Conservation (phyloP, 1,139 yeast genomes). For the Yamadazyma atlantica region DNA sequence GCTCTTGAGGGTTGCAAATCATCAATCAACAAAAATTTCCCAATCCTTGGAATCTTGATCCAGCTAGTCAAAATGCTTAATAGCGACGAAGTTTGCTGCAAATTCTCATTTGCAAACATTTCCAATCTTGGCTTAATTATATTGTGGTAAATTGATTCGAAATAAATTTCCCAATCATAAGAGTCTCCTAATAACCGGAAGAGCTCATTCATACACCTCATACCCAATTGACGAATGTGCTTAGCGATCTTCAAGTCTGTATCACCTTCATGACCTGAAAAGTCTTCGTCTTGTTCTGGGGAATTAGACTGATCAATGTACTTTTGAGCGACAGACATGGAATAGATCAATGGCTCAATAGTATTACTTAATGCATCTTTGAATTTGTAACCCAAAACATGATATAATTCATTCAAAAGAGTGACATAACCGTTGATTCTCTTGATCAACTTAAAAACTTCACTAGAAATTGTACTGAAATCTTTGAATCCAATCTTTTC, state of each 20-base stretch:
- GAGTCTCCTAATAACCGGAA: slow-evolving; percentile 49
- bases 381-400: slow-evolving; percentile 61
- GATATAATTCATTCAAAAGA: slow-evolving; percentile 62
- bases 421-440: slow-evolving; percentile 71
- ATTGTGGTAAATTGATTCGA: slow-evolving; percentile 48
- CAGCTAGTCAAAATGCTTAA: slow-evolving; percentile 67
- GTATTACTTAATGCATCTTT: slow-evolving; percentile 50
- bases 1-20: slow-evolving; percentile 56
- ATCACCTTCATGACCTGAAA: slow-evolving; percentile 19
- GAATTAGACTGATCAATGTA: slow-evolving; percentile 24
- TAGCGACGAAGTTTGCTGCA: slow-evolving; percentile 80
- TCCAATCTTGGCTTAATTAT: slow-evolving; percentile 67
- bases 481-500: slow-evolving; percentile 48
- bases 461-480: slow-evolving; percentile 28
- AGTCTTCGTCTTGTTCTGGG: slow-evolving; percentile 1
- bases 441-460: slow-evolving; percentile 34
- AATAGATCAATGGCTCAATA: slow-evolving; percentile 59
- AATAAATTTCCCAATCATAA: slow-evolving; percentile 58
- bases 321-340: slow-evolving; percentile 56
- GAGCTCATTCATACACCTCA: slow-evolving; percentile 54
- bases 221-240: slow-evolving; percentile 58
- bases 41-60: slow-evolving; percentile 51
- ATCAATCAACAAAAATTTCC: slow-evolving; percentile 56
- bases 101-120: slow-evolving; percentile 70
- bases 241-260: slow-evolving; percentile 48